A percentile compares a stretch with the other conserved stretches of the same genome.
Conservation (phyloP, 805 yeast genomes). For the Kuraishia capsulata region DNA sequence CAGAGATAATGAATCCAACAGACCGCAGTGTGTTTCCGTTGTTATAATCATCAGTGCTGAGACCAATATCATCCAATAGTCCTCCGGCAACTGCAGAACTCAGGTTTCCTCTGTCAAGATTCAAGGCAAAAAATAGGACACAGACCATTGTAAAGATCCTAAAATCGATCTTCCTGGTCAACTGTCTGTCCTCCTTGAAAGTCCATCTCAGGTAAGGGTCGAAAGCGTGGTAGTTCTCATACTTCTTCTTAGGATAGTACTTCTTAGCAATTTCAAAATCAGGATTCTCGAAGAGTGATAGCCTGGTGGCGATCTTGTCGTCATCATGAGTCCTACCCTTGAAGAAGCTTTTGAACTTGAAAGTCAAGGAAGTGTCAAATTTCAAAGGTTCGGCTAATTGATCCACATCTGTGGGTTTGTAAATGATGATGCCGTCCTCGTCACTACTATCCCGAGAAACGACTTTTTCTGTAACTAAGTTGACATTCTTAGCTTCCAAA, state of each 20-base stretch:
- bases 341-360: slow-evolving; percentile 3
- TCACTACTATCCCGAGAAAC: too few relatives aligned
- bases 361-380: slow-evolving; percentile 4
- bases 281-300: slow-evolving; percentile 3
- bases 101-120: slow-evolving; percentile 1
- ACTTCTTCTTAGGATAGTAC: background rate
- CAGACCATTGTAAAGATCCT: background rate
- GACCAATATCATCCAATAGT: slow-evolving; percentile 13
- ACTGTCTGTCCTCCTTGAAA: slow-evolving; percentile 7
- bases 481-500: too few relatives aligned
- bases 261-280: background rate
- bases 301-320: slow-evolving; percentile 8
- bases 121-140: background rate
- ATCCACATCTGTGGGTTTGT: slow-evolving; percentile 6
- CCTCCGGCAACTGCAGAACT: background rate
- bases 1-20: slow-evolving; percentile 22
- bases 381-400: slow-evolving; percentile 5
- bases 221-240: slow-evolving; percentile 8
- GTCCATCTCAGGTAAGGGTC: slow-evolving; percentile 11
- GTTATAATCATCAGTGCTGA: slow-evolving; percentile 23
- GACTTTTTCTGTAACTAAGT: too few relatives aligned
- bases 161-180: slow-evolving; percentile 1
- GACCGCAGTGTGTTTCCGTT: slow-evolving; percentile 22
- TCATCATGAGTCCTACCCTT: slow-evolving; percentile 3
- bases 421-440: too few relatives aligned